Evolutionary conservation across 208 protist species (phyloP).

Genomic region (Wallacemonas sp.): DNA sequence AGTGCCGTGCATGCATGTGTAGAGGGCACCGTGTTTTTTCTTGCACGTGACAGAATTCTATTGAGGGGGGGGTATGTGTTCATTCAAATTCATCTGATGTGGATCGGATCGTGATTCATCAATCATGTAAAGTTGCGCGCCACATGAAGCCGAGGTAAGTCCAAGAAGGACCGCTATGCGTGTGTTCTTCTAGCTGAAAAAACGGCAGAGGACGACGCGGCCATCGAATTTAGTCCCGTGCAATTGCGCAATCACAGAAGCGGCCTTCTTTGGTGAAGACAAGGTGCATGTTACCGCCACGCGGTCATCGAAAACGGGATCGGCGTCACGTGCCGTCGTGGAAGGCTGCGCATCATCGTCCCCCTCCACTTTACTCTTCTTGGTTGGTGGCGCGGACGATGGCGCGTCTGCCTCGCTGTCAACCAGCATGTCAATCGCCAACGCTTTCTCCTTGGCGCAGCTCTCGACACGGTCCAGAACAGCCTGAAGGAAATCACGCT

Average conservation of each 20-base stretch:
- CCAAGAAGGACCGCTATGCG: too few relatives aligned
- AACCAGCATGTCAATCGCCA: constrained; percentile 34
- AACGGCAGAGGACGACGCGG: constrained; percentile 60
- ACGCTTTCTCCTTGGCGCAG: constrained; percentile 37
- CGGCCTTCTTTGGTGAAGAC: constrained; percentile 44
- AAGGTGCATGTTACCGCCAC: constrained; percentile 64
- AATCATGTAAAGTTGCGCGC: too few relatives aligned
- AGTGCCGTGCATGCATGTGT: too few relatives aligned
- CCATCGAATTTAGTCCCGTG: constrained; percentile 65
- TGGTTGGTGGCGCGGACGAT: not conserved
- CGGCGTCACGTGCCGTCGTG: not conserved
- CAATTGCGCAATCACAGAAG: constrained; percentile 51
- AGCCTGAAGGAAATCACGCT: constrained; percentile 27
- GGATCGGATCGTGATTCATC: too few relatives aligned
- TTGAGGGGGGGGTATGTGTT: too few relatives aligned
- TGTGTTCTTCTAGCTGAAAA: too few relatives aligned
- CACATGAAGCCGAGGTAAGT: too few relatives aligned
- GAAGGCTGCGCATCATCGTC: not conserved
- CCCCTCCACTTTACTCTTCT: constrained; percentile 14
- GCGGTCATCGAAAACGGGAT: constrained; percentile 49
- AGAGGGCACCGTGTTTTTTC: too few relatives aligned
- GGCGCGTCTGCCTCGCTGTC: constrained; percentile 27
- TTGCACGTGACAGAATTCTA: too few relatives aligned
- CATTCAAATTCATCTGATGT: too few relatives aligned
- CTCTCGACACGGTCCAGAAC: constrained; percentile 42